Percentiles rank a stretch among this genome's conserved stretches.
Conservation (phyloP, 2,329 filamentous ascomycete genomes). For the Sclerotinia nivalis region DNA sequence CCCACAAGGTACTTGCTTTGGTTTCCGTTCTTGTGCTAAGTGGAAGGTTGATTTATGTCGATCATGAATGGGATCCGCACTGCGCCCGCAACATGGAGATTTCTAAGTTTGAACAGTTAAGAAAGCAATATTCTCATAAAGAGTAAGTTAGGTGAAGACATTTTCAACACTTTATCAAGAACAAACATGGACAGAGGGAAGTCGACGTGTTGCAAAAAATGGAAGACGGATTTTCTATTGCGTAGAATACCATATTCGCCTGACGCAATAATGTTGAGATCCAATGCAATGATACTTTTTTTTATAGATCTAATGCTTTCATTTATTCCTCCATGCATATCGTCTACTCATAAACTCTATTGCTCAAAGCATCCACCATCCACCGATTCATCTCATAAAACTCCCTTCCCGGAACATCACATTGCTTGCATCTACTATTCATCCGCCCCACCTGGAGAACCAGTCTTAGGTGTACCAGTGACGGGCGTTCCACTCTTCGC, state of each 20-base stretch:
- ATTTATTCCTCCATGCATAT: neutral
- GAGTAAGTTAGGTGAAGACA: neutral
- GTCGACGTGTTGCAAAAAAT: neutral
- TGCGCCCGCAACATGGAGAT: neutral
- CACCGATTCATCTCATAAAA: neutral
- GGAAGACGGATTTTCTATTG: neutral
- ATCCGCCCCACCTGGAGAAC: neutral
- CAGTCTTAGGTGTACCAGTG: neutral
- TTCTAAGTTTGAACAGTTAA: neutral
- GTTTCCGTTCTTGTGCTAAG: no score
- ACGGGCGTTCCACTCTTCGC: conserved; percentile 2
- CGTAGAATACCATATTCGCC: neutral
- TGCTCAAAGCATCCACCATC: neutral
- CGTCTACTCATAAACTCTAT: conserved; percentile 13
- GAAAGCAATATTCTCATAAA: neutral
- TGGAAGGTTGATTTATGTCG: no score
- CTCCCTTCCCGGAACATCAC: neutral
- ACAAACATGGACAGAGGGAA: neutral
- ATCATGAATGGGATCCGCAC: neutral
- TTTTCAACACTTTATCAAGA: neutral
- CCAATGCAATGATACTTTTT: neutral
- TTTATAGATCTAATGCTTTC: neutral
- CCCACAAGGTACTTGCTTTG: no score
- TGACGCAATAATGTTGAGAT: neutral
- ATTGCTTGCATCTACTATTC: neutral